Percentiles rank a stretch among this genome's conserved stretches.
phyloP scores from a whole-genome alignment of 176 grass and related monocot species.

The Thinopyrum elongatum region DNA sequence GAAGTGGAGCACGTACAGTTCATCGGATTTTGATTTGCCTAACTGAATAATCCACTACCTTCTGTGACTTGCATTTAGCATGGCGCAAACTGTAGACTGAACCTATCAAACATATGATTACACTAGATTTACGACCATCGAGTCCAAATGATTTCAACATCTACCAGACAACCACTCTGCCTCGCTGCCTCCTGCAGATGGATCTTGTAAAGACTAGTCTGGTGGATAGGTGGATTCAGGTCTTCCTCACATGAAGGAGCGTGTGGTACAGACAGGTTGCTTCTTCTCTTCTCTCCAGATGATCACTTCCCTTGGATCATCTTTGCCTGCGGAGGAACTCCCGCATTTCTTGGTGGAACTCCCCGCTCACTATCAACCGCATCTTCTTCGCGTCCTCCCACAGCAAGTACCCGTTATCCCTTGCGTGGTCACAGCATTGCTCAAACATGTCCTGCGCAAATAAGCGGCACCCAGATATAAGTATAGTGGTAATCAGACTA shows the following conservation, averaged over 20 bases:
- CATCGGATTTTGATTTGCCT: neutral
- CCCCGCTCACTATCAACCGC: conserved; percentile 63
- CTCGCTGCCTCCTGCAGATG: neutral
- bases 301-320: conserved; percentile 6
- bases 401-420: conserved; percentile 68
- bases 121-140: neutral
- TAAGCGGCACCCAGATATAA: neutral
- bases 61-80: neutral
- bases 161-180: neutral
- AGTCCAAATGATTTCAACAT: neutral
- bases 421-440: conserved; percentile 69
- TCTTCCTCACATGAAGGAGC: too few relatives aligned
- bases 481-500: neutral
- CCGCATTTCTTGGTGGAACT: conserved; percentile 78
- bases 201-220: neutral
- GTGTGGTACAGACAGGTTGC: too few relatives aligned
- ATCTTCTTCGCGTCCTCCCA: conserved; percentile 75
- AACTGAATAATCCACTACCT: neutral
- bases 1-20: too few relatives aligned
- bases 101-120: neutral
- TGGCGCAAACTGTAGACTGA: neutral
- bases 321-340: conserved; percentile 71
- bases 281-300: too few relatives aligned
- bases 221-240: neutral
- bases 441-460: conserved; percentile 80